Percentiles rank a stretch among this genome's conserved stretches.
Conservation (phyloP, 192 early-diverging fungal genomes). For the Mortierella alpina region DNA sequence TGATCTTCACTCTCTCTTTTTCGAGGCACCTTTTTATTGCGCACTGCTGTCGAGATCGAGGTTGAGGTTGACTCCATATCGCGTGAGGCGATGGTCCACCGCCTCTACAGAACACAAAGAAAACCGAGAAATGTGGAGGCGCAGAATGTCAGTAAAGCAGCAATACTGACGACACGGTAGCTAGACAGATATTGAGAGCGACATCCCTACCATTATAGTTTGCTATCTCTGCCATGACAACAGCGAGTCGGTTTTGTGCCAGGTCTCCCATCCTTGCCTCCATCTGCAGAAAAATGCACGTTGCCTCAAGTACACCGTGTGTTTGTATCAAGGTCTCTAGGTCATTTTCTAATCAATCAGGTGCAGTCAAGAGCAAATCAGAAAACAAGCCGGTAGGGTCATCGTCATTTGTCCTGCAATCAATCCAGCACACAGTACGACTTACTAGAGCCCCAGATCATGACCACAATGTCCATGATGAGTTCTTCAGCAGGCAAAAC, state of each 20-base stretch:
- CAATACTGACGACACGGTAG: not conserved
- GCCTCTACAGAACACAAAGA: conserved; percentile 5
- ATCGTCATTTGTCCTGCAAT: not conserved
- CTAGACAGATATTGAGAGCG: not conserved
- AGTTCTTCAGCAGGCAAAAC: conserved; percentile 27
- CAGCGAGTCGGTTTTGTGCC: conserved; percentile 18
- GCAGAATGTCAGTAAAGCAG: not conserved
- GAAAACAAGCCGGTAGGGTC: not conserved
- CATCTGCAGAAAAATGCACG: conserved; percentile 40
- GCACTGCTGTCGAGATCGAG: not conserved
- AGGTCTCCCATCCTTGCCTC: conserved; percentile 22
- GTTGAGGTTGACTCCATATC: conserved; percentile 43
- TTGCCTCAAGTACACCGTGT: conserved; percentile 21
- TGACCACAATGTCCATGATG: conserved; percentile 37
- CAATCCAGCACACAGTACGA: not conserved
- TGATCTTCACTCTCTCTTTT: not conserved
- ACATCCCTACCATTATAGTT: conserved; percentile 12
- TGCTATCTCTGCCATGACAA: conserved; percentile 32
- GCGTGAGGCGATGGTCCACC: conserved; percentile 25
- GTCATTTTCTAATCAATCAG: not conserved
- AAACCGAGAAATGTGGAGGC: not conserved
- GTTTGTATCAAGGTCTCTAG: conserved; percentile 13
- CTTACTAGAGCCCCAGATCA: conserved; percentile 50
- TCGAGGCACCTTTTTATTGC: not conserved
- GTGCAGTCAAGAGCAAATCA: not conserved